Percentiles rank a stretch among this genome's conserved stretches.
Conservation (phyloP, 1,139 yeast genomes). For the Geotrichum candidum region DNA sequence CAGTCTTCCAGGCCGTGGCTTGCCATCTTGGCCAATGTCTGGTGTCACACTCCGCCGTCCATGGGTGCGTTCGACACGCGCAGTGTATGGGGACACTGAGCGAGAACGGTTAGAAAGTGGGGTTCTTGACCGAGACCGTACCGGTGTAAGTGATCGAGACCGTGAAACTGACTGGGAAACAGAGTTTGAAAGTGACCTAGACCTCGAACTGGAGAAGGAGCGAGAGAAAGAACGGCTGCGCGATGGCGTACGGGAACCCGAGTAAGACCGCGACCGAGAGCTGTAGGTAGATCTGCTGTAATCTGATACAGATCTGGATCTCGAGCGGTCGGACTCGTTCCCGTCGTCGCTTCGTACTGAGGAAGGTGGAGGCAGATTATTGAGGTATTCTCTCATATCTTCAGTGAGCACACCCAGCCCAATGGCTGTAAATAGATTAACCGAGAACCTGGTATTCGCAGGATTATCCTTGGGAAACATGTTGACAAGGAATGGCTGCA, state of each 20-base stretch:
- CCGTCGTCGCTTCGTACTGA: conserved; percentile 16
- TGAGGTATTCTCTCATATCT: conserved; percentile 59
- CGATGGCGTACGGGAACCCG: not conserved
- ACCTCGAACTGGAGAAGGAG: conserved; percentile 11
- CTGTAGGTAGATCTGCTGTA: not conserved
- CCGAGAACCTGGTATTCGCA: conserved; percentile 67
- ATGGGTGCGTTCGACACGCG: not conserved
- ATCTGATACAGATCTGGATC: conserved; percentile 5
- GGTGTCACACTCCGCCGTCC: not conserved
- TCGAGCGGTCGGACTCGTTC: conserved; percentile 20
- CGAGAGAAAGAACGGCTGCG: conserved; percentile 4
- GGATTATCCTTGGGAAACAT: conserved; percentile 44
- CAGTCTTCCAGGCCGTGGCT: conserved; percentile 8
- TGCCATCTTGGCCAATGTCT: not conserved
- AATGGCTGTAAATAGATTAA: conserved; percentile 89
- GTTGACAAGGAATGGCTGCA: conserved; percentile 34
- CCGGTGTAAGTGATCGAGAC: conserved; percentile 19
- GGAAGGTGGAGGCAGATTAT: conserved; percentile 33
- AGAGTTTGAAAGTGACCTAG: conserved; percentile 19
- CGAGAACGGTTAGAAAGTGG: conserved; percentile 1
- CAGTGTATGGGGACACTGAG: conserved; percentile 1
- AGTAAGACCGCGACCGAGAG: conserved; percentile 11
- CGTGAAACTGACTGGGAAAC: conserved; percentile 17
- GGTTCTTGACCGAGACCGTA: conserved; percentile 17
- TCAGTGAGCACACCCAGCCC: conserved; percentile 83